phyloP scores from a whole-genome alignment of 192 early-diverging fungal species.

The Coemansia sp. region DNA sequence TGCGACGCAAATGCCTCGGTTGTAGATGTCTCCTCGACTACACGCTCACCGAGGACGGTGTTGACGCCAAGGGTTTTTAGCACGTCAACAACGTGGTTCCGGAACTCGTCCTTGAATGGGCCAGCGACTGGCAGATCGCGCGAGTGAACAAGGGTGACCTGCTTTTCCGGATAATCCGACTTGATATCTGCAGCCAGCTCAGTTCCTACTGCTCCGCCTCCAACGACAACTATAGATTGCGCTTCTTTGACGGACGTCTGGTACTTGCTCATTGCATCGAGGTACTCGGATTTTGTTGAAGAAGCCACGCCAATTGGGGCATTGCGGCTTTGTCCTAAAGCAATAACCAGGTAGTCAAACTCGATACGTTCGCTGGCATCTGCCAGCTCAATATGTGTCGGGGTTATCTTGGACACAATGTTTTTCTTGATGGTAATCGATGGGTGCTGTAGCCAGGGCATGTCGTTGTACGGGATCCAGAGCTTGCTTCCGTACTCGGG shows the following conservation, averaged over 20 bases:
- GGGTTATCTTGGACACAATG: slow-evolving; percentile 28
- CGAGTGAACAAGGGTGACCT: slow-evolving; percentile 50
- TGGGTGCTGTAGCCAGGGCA: slow-evolving; percentile 43
- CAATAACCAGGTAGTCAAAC: slow-evolving; percentile 50
- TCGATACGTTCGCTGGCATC: slow-evolving; percentile 23
- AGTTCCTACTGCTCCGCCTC: slow-evolving; percentile 74
- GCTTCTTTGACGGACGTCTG: slow-evolving; percentile 43
- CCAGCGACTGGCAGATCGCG: slow-evolving; percentile 58
- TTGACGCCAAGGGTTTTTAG: slow-evolving; percentile 51
- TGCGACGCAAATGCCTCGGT: slow-evolving; percentile 10
- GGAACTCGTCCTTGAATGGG: slow-evolving; percentile 59
- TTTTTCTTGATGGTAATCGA: slow-evolving; percentile 30
- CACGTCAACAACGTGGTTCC: slow-evolving; percentile 33
- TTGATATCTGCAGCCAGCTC: slow-evolving; percentile 72
- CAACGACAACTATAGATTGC: slow-evolving; percentile 63
- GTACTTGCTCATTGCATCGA: slow-evolving; percentile 24
- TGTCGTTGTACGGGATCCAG: slow-evolving; percentile 29
- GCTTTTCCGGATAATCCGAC: slow-evolving; percentile 39
- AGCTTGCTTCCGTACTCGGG: slow-evolving; percentile 34
- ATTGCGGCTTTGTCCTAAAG: slow-evolving; percentile 34
- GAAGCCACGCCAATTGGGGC: slow-evolving; percentile 38
- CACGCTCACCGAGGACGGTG: slow-evolving; percentile 56
- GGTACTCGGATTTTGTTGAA: slow-evolving; percentile 28
- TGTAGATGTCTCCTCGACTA: slow-evolving; percentile 30
- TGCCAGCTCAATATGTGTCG: slow-evolving; percentile 27